Base-by-base conservation (phyloP, 75 land plant species). In the Cupressus sempervirens region DNA sequence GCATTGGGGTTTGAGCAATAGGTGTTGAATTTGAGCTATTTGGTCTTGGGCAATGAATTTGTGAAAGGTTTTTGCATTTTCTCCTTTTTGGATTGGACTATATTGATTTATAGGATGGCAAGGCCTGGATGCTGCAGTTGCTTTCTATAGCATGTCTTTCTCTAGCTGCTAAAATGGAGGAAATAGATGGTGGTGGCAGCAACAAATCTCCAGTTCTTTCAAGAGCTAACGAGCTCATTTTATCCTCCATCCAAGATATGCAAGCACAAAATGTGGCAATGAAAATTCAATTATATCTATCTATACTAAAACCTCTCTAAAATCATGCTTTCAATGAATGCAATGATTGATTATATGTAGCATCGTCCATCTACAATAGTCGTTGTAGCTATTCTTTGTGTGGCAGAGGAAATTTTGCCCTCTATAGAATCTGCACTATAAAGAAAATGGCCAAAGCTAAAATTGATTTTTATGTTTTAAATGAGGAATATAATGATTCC, bases 151-250 rank as follows among this genome's bases (percentile, higher is more conserved):
- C 95, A 62, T 95, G 95, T 84, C 80, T 96, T 67, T 92, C 96
- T 56, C 54, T 96, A 82, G 98, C 98, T 3, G 98, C 97, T 40
- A 96, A 96, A 84, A 90, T 96, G 90, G 98, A 96, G 82, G 98
- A 96, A 73, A 35, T 50, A 36, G 32, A 46, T 16, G 83, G 83
- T 2, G 62, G 62, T 0, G 35, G 38, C 20, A 75, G n/a, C 7
- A 43, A 84, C 74, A 75, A 85, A 52, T 36, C 83, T 15, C 84
- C 87, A 40, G 16, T 83, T 10, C n/a, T n/a, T n/a, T n/a, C n/a
- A n/a, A n/a, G n/a, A n/a, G n/a, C n/a, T n/a, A n/a, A n/a, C n/a
- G n/a, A n/a, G n/a, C n/a, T n/a, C n/a, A n/a, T n/a, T n/a, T n/a
- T n/a, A n/a, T n/a, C n/a, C n/a, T n/a, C n/a, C n/a, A n/a, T n/a